A percentile compares a stretch with the other conserved stretches of the same genome.
These are phyloP conservation scores for Dichotomopilus funicola DNA, from an alignment of 2,329 filamentous ascomycete species.

Conservation along the genomic window DNA sequence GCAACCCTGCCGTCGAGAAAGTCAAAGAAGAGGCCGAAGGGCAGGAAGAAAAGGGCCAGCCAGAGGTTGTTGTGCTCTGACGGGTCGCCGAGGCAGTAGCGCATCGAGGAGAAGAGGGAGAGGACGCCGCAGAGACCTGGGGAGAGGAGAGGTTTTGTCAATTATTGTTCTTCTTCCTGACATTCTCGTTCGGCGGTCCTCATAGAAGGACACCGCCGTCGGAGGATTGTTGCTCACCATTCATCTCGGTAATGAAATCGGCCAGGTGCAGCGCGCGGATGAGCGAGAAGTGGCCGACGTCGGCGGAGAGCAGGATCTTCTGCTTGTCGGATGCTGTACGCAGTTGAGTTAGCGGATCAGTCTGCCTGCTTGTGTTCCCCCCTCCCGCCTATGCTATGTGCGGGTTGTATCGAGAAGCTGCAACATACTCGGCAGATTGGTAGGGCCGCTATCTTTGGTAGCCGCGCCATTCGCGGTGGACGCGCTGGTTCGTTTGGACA, in stretches of 20 bases:
- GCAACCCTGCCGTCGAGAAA: constrained; percentile 97
- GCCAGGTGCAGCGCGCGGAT: constrained; percentile 68
- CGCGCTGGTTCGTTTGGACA: constrained; percentile 57
- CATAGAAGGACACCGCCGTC: too few relatives aligned
- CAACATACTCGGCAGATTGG: constrained; percentile 19
- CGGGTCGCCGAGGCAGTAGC: constrained; percentile 76
- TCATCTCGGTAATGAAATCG: constrained; percentile 76
- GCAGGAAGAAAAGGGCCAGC: constrained; percentile 78
- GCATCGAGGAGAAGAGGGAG: constrained; percentile 91
- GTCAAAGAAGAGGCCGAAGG: constrained; percentile 93
- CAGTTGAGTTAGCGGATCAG: constrained; percentile 12
- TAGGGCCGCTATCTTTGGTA: constrained; percentile 30
- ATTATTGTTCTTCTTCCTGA: not conserved
- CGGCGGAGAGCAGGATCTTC: constrained; percentile 61
- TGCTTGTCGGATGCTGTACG: constrained; percentile 63
- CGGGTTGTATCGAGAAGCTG: not conserved
- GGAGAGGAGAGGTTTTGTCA: not conserved
- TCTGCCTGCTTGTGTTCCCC: not conserved
- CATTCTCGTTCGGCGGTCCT: too few relatives aligned
- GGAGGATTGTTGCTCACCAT: constrained; percentile 46
- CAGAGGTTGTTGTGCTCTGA: constrained; percentile 64
- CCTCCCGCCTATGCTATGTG: not conserved
- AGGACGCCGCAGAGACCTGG: constrained; percentile 81
- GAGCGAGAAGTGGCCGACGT: constrained; percentile 67
- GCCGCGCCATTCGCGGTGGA: constrained; percentile 42